phyloP scores from a whole-genome alignment of 345 rosid species.

The Erysimum cheiranthoides region DNA sequence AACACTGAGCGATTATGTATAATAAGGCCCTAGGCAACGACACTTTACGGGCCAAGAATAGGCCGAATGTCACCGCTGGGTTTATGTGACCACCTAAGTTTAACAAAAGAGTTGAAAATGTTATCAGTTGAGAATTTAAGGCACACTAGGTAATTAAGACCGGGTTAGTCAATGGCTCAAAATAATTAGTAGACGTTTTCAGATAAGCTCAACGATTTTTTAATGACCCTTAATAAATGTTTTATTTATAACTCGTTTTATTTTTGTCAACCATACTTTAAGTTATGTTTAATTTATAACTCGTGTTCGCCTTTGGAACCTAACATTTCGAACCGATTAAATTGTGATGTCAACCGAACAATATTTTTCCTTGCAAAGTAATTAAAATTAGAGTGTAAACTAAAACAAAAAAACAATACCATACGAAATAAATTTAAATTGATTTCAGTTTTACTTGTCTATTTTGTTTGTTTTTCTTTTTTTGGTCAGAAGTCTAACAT shows the following conservation, averaged over 20 bases:
- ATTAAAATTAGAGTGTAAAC: not conserved
- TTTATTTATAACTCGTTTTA: not conserved
- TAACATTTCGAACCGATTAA: slow-evolving; percentile 3
- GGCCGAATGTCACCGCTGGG: slow-evolving; percentile 75
- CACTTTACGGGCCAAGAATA: slow-evolving; percentile 67
- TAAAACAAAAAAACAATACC: not conserved
- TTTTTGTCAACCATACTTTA: no score
- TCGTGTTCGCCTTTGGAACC: not conserved
- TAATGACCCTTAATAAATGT: not conserved
- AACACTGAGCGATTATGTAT: slow-evolving; percentile 71
- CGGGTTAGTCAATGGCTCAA: not conserved
- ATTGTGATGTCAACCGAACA: not conserved
- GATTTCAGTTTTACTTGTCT: slow-evolving; percentile 7
- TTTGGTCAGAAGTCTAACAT: no score
- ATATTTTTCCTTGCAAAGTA: not conserved
- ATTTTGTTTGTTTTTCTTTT: no score
- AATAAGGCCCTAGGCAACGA: slow-evolving; percentile 64
- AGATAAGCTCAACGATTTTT: slow-evolving; percentile 5
- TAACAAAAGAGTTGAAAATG: slow-evolving; percentile 1
- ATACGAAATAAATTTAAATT: not conserved
- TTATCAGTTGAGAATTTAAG: not conserved
- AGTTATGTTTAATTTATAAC: no score
- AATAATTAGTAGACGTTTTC: not conserved
- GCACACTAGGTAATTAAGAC: not conserved
- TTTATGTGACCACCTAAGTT: slow-evolving; percentile 69